Conservation (phyloP, 2,329 filamentous ascomycete species). For the Helotiales sp. region DNA sequence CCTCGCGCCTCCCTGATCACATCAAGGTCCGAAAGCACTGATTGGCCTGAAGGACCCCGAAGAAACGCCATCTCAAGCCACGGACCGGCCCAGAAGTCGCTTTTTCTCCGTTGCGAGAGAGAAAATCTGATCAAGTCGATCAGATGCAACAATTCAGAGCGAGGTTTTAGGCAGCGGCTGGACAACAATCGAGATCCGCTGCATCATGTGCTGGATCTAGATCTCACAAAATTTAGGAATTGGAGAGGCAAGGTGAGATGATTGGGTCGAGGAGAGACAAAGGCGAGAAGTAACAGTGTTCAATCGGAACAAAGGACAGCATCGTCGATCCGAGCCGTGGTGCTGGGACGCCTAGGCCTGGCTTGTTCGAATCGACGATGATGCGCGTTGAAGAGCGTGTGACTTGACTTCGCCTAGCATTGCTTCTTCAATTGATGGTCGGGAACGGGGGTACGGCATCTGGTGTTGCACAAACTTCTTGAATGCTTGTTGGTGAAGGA, state of each 20-base stretch:
- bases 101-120: constrained; percentile 1
- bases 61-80: neutral
- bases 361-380: neutral
- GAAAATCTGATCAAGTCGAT: neutral
- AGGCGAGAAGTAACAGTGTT: too few species aligned
- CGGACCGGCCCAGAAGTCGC: neutral
- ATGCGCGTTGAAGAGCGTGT: neutral
- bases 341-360: too few species aligned
- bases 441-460: neutral
- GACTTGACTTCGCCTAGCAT: neutral
- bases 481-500: neutral
- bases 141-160: neutral
- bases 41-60: neutral
- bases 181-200: neutral
- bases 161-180: neutral
- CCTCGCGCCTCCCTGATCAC: neutral
- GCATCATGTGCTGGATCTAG: neutral
- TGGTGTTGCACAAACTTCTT: neutral
- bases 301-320: too few species aligned
- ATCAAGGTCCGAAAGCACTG: neutral
- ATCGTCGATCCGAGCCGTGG: too few species aligned
- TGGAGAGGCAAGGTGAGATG: neutral
- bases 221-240: neutral
- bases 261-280: too few species aligned
- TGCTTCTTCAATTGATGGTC: neutral